These are phyloP conservation scores for Rutidosis leptorrhynchoides DNA, from an alignment of 129 eudicot species.

Conservation along the genomic window DNA sequence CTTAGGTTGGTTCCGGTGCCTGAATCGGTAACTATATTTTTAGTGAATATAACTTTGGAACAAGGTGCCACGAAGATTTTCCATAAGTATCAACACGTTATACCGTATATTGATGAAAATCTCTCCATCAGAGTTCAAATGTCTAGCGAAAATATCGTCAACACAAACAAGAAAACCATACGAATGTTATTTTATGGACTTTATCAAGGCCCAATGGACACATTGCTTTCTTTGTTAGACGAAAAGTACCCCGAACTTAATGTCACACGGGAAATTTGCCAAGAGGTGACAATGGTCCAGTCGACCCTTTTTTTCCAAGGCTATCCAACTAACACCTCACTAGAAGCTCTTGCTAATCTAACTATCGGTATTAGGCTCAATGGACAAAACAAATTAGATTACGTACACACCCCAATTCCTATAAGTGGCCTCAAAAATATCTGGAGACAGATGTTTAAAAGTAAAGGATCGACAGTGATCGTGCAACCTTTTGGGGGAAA, in stretches of 20 bases:
- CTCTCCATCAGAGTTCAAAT: conserved; percentile 16
- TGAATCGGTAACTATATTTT: too few relatives aligned
- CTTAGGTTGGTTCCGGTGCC: too few relatives aligned
- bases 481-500: conserved; percentile 26
- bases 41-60: conserved; percentile 13
- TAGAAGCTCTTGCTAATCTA: conserved; percentile 1
- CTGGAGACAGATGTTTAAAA: conserved; percentile 18
- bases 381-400: neutral
- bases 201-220: conserved; percentile 20
- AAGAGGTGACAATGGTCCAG: conserved; percentile 19
- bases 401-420: neutral
- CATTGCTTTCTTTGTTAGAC: conserved; percentile 18
- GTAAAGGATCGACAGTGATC: neutral
- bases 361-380: conserved; percentile 1
- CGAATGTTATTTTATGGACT: conserved; percentile 5
- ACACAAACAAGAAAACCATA: conserved; percentile 22
- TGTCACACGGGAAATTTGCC: neutral
- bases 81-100: conserved; percentile 19
- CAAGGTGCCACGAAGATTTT: conserved; percentile 16
- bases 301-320: conserved; percentile 4
- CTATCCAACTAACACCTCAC: neutral
- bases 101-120: conserved; percentile 8
- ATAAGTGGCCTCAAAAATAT: conserved; percentile 12
- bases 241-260: neutral
- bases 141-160: neutral